A percentile compares a stretch with the other conserved stretches of the same genome.
Conservation (phyloP, 1,284 basidiomycete genomes). For the Trichosporon inkin region DNA sequence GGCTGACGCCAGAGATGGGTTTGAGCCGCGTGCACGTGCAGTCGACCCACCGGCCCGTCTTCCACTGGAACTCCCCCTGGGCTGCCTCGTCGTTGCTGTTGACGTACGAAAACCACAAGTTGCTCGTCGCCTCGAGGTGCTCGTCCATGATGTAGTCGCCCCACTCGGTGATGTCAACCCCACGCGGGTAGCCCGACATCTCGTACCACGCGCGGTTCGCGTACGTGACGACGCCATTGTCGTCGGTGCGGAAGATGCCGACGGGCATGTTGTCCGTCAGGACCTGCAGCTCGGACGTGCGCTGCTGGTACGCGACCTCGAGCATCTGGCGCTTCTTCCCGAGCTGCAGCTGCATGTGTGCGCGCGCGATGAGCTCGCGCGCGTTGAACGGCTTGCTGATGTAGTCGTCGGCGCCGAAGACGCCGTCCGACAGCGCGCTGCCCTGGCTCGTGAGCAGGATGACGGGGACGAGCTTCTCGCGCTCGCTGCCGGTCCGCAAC, state of each 20-base stretch:
- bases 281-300: conserved; percentile 38
- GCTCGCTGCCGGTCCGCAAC: conserved; percentile 21
- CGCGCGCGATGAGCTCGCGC: conserved; percentile 50
- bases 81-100: conserved; percentile 5
- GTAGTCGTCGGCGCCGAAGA: conserved; percentile 50
- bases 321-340: conserved; percentile 36
- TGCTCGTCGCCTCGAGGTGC: conserved; percentile 14
- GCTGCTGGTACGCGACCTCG: conserved; percentile 39
- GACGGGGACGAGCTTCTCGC: conserved; percentile 29
- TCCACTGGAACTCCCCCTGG: conserved; percentile 32
- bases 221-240: conserved; percentile 30
- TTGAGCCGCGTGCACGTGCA: conserved; percentile 36
- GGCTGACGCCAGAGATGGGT: conserved; percentile 22
- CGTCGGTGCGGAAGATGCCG: conserved; percentile 39
- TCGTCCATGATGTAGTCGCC: conserved; percentile 24
- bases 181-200: conserved; percentile 26
- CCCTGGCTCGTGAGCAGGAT: conserved; percentile 41
- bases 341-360: conserved; percentile 39
- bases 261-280: conserved; percentile 33
- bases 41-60: conserved; percentile 33
- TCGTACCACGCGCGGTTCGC: conserved; percentile 37
- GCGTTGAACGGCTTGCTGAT: conserved; percentile 43
- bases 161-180: conserved; percentile 26
- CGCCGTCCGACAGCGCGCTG: conserved; percentile 38
- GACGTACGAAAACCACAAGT: conserved; percentile 27